phyloP scores from a whole-genome alignment of 768 basidiomycete genomes.

The Termitomyces sp. region DNA sequence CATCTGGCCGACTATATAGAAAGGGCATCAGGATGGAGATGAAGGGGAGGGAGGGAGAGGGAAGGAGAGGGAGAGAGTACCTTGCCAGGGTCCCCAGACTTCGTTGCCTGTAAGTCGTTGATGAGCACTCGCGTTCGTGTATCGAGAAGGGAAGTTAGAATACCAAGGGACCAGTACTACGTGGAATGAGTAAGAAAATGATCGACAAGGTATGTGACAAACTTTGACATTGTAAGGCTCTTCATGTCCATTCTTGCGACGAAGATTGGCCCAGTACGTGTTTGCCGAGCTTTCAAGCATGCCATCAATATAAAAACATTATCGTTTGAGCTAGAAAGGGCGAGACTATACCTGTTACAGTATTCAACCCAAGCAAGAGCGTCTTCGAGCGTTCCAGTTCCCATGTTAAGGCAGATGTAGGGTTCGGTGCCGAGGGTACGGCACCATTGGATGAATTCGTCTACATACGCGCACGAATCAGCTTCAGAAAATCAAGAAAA shows the following conservation, averaged over 20 bases:
- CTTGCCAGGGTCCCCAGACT: conserved; percentile 55
- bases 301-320: neutral
- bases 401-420: conserved; percentile 64
- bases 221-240: conserved; percentile 54
- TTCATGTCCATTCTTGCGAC: conserved; percentile 54
- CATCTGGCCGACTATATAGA: conserved; percentile 51
- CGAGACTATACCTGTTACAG: conserved; percentile 45
- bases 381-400: conserved; percentile 59
- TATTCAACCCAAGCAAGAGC: conserved; percentile 63
- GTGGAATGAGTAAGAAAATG: neutral
- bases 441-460: conserved; percentile 58
- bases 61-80: conserved; percentile 23
- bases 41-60: neutral
- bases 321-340: neutral
- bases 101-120: conserved; percentile 48
- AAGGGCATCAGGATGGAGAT: neutral
- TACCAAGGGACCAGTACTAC: conserved; percentile 38
- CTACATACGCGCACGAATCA: conserved; percentile 8
- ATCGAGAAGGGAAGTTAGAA: too few species aligned
- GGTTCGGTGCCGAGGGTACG: conserved; percentile 51
- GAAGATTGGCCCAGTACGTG: conserved; percentile 54
- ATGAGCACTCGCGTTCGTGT: too few species aligned
- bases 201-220: neutral
- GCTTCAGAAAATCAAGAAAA: neutral
- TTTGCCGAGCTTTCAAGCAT: conserved; percentile 29